Evolutionary conservation across 2,329 filamentous ascomycete genomes (phyloP).

Genomic region (Xylariaceae sp.): DNA sequence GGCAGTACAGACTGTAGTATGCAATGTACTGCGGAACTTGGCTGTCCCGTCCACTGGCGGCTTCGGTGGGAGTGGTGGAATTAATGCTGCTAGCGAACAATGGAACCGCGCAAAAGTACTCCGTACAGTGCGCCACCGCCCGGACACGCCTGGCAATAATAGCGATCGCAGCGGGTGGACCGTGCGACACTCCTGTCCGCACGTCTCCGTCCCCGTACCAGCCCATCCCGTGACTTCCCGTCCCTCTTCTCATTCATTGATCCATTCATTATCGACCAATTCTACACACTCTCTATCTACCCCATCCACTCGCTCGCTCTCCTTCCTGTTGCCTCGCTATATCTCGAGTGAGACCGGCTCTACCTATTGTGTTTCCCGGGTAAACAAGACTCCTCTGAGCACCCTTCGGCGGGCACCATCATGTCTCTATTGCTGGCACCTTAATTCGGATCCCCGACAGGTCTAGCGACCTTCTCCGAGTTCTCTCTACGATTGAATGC

Average conservation of each 20-base stretch:
- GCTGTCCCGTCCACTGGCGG: background rate
- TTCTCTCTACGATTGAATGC: conserved; percentile 2
- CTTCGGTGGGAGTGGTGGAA: background rate
- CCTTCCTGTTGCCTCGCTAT: conserved; percentile 5
- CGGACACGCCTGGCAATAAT: background rate
- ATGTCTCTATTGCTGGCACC: conserved; percentile 10
- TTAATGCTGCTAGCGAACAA: background rate
- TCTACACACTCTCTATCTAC: conserved; percentile 1
- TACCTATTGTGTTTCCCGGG: conserved; percentile 13
- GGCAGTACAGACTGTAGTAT: too few relatives aligned
- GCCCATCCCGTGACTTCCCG: conserved; percentile 6
- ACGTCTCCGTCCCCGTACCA: conserved; percentile 9
- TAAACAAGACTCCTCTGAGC: conserved; percentile 5
- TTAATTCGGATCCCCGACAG: conserved; percentile 7
- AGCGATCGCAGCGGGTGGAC: background rate
- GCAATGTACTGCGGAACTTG: background rate
- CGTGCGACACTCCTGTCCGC: conserved; percentile 10
- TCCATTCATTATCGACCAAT: too few relatives aligned
- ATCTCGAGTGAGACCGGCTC: conserved; percentile 17
- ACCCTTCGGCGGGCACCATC: conserved; percentile 2
- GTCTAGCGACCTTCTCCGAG: conserved; percentile 1
- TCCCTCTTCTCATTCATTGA: conserved; percentile 1
- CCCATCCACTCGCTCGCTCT: conserved; percentile 15
- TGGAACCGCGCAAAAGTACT: background rate
- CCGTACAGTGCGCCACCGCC: background rate